Base-by-base conservation (phyloP, 164 flowering plant species). In the Euptelea pleiosperma region DNA sequence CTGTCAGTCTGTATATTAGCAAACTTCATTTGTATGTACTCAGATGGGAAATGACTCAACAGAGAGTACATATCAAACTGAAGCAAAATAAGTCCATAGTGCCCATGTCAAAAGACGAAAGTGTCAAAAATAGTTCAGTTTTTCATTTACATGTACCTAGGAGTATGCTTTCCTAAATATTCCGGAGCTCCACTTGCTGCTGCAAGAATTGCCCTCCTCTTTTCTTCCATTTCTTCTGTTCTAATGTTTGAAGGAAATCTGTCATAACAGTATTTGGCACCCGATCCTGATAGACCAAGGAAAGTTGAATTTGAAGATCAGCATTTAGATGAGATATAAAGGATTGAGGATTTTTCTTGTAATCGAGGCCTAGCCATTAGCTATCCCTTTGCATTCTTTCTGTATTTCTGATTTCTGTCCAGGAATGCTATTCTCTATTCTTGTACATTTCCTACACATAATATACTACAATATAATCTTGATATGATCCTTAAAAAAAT, bases 211-310 rank as follows among this genome's bases (percentile, higher is more conserved):
- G 91, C 93, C 66, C 63, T 94, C 72, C 99, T 82, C 83, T 84
- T 94, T 61, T 90, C 96, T 70, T 85, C 89, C 68, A 88, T 85
- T 67, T 94, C 99, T 68, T 85, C 97, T 15, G 96, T 79, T 79
- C 99, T 83, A 51, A 75, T 61, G 60, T 71, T 82, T 54, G 91
- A 59, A 68, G 96, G 99, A 76, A 94, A 94, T 67, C 99, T 82
- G 55, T 88, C 91, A 79, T 91, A 89, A 49, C 84, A 77, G 55
- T 88, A 82, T 69, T 75, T 88, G 61, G 87, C 85, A 71, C 93
- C 95, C 8, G 86, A 74, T 59, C 82, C 96, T 90, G 73, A 43
- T 40, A 36, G 29, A 29, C 14, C 45, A 62, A 55, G 52, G 42
- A 28, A 66, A 44, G 45, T 19, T 52, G 35, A 15, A 21, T 44